phyloP scores from a whole-genome alignment of 1,284 basidiomycete species.

The Stereum hirsutum region DNA sequence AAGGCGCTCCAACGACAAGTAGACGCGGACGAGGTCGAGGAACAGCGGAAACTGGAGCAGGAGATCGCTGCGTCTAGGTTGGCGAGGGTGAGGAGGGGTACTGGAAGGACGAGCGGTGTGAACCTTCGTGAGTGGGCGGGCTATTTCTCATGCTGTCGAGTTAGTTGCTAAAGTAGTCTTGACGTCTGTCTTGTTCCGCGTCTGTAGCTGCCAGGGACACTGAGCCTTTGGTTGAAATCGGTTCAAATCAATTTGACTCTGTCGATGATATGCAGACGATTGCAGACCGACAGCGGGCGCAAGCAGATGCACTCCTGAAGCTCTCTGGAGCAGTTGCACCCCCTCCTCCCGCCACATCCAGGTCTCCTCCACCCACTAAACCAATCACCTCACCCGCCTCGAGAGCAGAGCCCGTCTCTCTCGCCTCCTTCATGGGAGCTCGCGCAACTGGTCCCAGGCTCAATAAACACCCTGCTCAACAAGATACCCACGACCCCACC shows the following conservation, averaged over 20 bases:
- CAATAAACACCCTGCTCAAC: slow-evolving; percentile 61
- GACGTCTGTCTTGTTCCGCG: too few relatives aligned
- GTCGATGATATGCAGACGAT: too few relatives aligned
- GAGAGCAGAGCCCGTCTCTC: slow-evolving; percentile 43
- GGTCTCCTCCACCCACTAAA: slow-evolving; percentile 7
- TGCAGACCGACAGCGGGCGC: not conserved
- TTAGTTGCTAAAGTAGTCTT: not conserved
- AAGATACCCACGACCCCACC: slow-evolving; percentile 52
- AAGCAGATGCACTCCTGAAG: too few relatives aligned
- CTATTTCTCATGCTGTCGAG: slow-evolving; percentile 1
- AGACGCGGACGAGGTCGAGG: slow-evolving; percentile 68
- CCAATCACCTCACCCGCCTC: not conserved
- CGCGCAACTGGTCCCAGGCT: slow-evolving; percentile 61
- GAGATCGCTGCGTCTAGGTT: slow-evolving; percentile 66
- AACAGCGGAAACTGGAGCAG: slow-evolving; percentile 63
- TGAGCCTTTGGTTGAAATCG: too few relatives aligned
- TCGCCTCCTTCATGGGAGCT: slow-evolving; percentile 74
- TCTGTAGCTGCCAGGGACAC: too few relatives aligned
- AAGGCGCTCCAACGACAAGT: slow-evolving; percentile 70
- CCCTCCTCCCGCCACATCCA: slow-evolving; percentile 6
- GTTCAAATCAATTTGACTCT: too few relatives aligned
- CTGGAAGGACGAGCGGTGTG: slow-evolving; percentile 30
- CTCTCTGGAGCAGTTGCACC: too few relatives aligned
- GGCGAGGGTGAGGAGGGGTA: slow-evolving; percentile 54
- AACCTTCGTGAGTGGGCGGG: slow-evolving; percentile 20